Conservation (phyloP, 345 rosid species). For the Eutrema yunnanense region DNA sequence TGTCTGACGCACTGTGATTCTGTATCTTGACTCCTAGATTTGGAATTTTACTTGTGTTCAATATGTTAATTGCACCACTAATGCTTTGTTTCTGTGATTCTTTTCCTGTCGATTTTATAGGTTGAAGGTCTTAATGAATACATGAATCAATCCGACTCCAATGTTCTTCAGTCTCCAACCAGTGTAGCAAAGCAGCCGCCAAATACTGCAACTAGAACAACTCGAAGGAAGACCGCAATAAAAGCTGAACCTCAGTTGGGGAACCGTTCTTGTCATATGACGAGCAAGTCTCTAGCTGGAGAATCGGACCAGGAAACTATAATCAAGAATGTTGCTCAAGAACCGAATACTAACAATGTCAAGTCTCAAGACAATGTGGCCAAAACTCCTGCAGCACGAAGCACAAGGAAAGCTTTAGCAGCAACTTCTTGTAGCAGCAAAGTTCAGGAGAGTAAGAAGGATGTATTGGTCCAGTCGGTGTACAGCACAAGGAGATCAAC, state of each 20-base stretch:
- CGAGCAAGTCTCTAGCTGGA: constrained; percentile 30
- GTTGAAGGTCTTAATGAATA: constrained; percentile 78
- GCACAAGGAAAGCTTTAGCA: constrained; percentile 31
- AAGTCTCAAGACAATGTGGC: constrained; percentile 11
- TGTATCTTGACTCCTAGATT: neutral
- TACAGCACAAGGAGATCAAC: constrained; percentile 67
- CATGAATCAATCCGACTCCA: constrained; percentile 29
- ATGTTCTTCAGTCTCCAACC: constrained; percentile 35
- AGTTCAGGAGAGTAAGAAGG: constrained; percentile 14
- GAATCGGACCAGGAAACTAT: constrained; percentile 37
- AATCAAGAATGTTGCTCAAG: constrained; percentile 18
- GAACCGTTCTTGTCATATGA: constrained; percentile 35
- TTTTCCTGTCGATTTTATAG: constrained; percentile 24
- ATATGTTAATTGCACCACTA: neutral
- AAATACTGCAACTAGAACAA: constrained; percentile 36
- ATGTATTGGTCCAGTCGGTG: constrained; percentile 33
- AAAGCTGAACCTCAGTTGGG: constrained; percentile 33
- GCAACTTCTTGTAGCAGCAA: constrained; percentile 13
- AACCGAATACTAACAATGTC: constrained; percentile 15
- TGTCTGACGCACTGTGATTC: neutral
- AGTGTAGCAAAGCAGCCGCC: constrained; percentile 23
- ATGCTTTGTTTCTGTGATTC: neutral
- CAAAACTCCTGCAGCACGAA: constrained; percentile 26
- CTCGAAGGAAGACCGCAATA: constrained; percentile 38
- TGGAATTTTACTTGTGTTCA: neutral